These are phyloP conservation scores for Fusarium coffeatum DNA, from an alignment of 2,329 filamentous ascomycete genomes.

Conservation along the genomic window DNA sequence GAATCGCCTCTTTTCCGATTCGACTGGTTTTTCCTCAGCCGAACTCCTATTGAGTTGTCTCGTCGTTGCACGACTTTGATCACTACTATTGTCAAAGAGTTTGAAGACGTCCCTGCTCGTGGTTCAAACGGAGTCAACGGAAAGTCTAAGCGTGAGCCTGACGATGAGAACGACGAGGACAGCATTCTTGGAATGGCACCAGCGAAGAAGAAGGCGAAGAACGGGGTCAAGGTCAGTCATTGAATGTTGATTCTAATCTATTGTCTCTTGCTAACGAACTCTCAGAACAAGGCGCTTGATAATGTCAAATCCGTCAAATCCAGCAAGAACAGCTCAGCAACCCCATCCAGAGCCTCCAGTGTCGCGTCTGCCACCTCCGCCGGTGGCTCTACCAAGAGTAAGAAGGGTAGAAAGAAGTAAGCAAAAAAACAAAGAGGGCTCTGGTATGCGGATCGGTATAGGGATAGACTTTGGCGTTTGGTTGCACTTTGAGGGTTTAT, in stretches of 20 bases:
- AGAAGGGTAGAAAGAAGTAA: constrained; percentile 53
- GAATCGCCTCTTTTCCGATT: constrained; percentile 96
- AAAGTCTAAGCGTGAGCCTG: constrained; percentile 77
- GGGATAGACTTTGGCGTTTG: constrained; percentile 44
- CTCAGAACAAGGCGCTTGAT: constrained; percentile 92
- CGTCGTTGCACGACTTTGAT: constrained; percentile 93
- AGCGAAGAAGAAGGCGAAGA: constrained; percentile 95
- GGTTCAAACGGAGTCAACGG: constrained; percentile 72
- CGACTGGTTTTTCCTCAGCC: constrained; percentile 98
- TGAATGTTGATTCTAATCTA: neutral
- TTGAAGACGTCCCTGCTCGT: constrained; percentile 75
- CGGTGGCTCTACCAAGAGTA: constrained; percentile 64
- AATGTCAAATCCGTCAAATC: constrained; percentile 87
- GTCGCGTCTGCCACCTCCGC: constrained; percentile 79
- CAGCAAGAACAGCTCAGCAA: constrained; percentile 79
- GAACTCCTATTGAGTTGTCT: constrained; percentile 91
- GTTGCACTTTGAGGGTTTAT: constrained; percentile 34
- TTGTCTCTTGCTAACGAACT: constrained; percentile 28
- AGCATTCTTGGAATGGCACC: constrained; percentile 82
- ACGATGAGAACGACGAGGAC: constrained; percentile 87
- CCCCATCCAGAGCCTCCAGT: constrained; percentile 87
- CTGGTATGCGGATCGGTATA: constrained; percentile 24
- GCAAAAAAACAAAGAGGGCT: constrained; percentile 12
- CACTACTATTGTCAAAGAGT: constrained; percentile 94
- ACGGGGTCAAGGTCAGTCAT: constrained; percentile 80